These are phyloP conservation scores for Vanrija humicola DNA, from an alignment of 1,284 basidiomycete genomes.

Conservation along the genomic window DNA sequence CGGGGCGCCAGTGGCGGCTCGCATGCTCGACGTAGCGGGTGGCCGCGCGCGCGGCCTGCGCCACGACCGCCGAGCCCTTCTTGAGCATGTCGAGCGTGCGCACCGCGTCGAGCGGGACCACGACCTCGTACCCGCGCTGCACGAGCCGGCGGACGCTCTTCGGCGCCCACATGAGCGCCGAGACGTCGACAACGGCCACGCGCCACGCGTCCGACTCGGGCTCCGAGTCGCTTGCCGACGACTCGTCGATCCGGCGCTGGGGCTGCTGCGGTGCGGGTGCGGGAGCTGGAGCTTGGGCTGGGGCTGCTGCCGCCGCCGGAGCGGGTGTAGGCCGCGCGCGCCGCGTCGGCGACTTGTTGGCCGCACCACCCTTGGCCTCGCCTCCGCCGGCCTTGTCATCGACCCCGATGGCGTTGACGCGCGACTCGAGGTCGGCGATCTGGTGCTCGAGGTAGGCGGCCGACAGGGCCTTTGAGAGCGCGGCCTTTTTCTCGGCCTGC, in stretches of 20 bases:
- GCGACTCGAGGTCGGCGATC: slow-evolving; percentile 44
- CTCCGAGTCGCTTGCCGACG: slow-evolving; percentile 3
- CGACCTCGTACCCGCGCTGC: slow-evolving; percentile 61
- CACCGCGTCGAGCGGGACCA: slow-evolving; percentile 83
- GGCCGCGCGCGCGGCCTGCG: slow-evolving; percentile 61
- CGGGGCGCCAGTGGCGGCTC: slow-evolving; percentile 30
- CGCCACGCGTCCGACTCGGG: slow-evolving; percentile 10
- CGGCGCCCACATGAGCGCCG: slow-evolving; percentile 77
- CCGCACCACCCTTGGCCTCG: background rate
- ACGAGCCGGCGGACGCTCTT: slow-evolving; percentile 74
- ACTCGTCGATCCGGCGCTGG: slow-evolving; percentile 9
- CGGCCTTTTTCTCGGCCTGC: slow-evolving; percentile 40
- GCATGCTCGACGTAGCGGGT: slow-evolving; percentile 47
- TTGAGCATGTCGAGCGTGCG: slow-evolving; percentile 91
- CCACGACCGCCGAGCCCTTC: slow-evolving; percentile 73
- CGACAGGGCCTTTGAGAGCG: slow-evolving; percentile 45
- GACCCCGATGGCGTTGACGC: slow-evolving; percentile 25
- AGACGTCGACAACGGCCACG: slow-evolving; percentile 71
- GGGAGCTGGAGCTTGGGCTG: background rate
- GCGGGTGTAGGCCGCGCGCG: background rate
- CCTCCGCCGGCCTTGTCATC: background rate
- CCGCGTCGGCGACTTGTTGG: background rate
- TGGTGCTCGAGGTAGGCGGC: slow-evolving; percentile 48
- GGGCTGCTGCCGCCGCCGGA: background rate
- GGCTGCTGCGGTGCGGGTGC: background rate